Base-by-base conservation (phyloP, 352 stramenopile species). In the Globisporangium splendens region DNA sequence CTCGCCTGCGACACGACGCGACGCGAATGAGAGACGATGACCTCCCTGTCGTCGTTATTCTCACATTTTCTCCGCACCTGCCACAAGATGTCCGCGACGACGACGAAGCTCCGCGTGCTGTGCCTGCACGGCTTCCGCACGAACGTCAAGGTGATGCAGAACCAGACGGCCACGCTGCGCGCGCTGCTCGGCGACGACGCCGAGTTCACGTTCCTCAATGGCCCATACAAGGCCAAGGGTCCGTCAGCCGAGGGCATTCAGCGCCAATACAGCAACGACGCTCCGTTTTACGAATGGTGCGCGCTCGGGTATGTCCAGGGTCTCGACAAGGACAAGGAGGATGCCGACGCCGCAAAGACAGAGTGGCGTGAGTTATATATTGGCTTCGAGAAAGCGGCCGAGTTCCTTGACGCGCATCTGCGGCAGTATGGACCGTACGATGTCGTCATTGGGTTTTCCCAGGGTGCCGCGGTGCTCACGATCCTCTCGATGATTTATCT, bases 201-300 rank as follows among this genome's bases (percentile, higher is more conserved):
- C 50, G 83, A 90, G 65, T 91, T 88, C 54, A 67, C 86, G 44
- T 91, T 83, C 52, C 63, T 93, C 24, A 79, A 93, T 22, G 83
- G 65, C 3, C 70, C 73, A 3, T 79, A 78, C 42, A 57, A 79
- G 56, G 73, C 83, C 4, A 73, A 69, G 14, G 85, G 83, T 1
- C 79, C 68, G n/a, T 84, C 74, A 13, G 81, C 91, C n/a, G 60
- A 76, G 18, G 59, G 72, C 21, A 79, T 95, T 39, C 63, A 83
- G 39, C 56, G 62, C 20, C 68, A 84, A 31, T 86, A 89, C 20
- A 75, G 63, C 15, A 24, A 86, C n/a, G 74, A 86, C 15, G 73
- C 69, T 17, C 71, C 76, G 11, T 93, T 90, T 62, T 93, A 86
- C 63, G 84, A 93, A 62, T 93, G 84, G 84, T 70, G 66, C 5